Base-by-base conservation (phyloP, 2,329 filamentous ascomycete species). In the Trichoderma koningii region DNA sequence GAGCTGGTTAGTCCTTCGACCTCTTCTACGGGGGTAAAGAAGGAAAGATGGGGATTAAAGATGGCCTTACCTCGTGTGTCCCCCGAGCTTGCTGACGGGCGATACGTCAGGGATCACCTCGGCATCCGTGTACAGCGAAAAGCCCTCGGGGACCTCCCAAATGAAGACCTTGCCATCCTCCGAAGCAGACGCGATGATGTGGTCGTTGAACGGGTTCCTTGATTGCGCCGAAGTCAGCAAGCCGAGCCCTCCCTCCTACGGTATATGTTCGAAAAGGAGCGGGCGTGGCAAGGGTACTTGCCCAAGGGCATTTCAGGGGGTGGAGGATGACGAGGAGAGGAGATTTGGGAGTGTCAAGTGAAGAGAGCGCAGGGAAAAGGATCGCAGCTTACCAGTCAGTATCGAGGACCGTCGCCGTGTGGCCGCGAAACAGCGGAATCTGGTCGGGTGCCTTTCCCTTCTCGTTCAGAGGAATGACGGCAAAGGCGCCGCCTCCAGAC, bases 121-220 rank as follows among this genome's bases (percentile, higher is more conserved):
- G 55, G 88, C 87, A 73, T 98, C 93, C 47, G 88, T 90, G 75
- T 93, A 86, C 66, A 98, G 83, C 3, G 90, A 89, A 76, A 98
- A 98, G 77, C 86, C 86, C 71, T 96, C 83, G 10, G 95, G 95
- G 47, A 99, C 94, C 80, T 93, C 86, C 94, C 95, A 99, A 74
- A 99, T 85, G 76, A 96, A 96, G 72, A 98, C 89, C 84, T 97
- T 98, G 77, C 90, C 94, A 79, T 99, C 95, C 75, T 99, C 95
- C 60, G 94, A 97, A 66, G 90, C 93, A 55, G 95, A 99, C 19
- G 94, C 92, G 74, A 99, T 88, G 72, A 99, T 80, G 67, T 87
- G 89, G 77, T 99, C 94, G 80, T 99, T 93, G 82, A 98, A 98
- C 23, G 95, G 95, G 77, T 93, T 94, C 92, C 92, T 95, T 3